phyloP scores from a whole-genome alignment of 1,284 basidiomycete genomes.

The Pyrrhoderma lamaoense region DNA sequence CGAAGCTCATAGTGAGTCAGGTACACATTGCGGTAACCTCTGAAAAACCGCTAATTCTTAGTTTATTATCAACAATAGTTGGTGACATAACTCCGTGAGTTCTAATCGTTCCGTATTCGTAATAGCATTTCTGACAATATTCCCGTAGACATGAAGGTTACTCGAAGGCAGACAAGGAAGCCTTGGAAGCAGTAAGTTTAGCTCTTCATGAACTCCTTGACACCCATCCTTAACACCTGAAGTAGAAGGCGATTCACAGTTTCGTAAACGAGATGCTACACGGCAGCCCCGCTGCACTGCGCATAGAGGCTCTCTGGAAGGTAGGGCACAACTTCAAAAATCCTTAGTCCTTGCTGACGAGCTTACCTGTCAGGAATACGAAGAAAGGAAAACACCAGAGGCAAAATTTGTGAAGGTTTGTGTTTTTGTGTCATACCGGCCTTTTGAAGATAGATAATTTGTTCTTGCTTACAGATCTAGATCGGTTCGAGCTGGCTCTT shows the following conservation, averaged over 20 bases:
- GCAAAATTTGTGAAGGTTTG: slow-evolving; percentile 83
- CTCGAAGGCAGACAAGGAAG: slow-evolving; percentile 71
- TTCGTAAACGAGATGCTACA: slow-evolving; percentile 90
- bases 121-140: too few species aligned
- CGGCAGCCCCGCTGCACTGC: slow-evolving; percentile 66
- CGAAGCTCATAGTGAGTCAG: slow-evolving; percentile 72
- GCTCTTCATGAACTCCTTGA: not conserved
- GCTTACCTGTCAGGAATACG: slow-evolving; percentile 71
- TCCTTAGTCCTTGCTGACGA: not conserved
- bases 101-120: too few species aligned
- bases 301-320: slow-evolving; percentile 77
- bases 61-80: slow-evolving; percentile 39
- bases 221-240: not conserved
- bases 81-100: slow-evolving; percentile 85
- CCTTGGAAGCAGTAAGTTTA: slow-evolving; percentile 54
- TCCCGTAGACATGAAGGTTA: slow-evolving; percentile 55
- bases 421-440: not conserved
- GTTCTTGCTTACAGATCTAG: slow-evolving; percentile 56
- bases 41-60: not conserved
- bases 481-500: slow-evolving; percentile 87
- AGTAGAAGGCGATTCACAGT: slow-evolving; percentile 85
- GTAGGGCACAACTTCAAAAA: slow-evolving; percentile 32
- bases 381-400: slow-evolving; percentile 74
- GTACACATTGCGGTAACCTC: not conserved
- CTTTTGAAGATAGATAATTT: not conserved